Percentiles rank a stretch among this genome's conserved stretches.
phyloP scores from a whole-genome alignment of 495 filamentous ascomycete genomes.

The Neurospora sp. region DNA sequence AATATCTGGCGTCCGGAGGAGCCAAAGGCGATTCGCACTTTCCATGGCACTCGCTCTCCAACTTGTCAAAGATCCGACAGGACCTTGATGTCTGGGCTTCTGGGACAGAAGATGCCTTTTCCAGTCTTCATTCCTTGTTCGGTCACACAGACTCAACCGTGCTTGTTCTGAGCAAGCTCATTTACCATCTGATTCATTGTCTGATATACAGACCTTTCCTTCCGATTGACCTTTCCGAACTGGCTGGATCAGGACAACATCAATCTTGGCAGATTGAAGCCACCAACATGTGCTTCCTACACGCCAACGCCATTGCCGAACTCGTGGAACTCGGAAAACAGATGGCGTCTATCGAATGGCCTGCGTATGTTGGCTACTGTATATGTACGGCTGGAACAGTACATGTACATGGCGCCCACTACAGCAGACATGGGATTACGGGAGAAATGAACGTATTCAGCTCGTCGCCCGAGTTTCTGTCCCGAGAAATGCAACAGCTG shows the following conservation, averaged over 20 bases:
- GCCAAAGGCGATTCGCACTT: slow-evolving; percentile 84
- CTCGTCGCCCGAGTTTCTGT: slow-evolving; percentile 57
- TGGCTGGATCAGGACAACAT: slow-evolving; percentile 69
- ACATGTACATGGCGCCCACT: slow-evolving; percentile 75
- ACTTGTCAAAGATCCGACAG: slow-evolving; percentile 73
- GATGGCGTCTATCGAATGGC: slow-evolving; percentile 63
- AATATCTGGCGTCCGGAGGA: slow-evolving; percentile 73
- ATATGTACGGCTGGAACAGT: slow-evolving; percentile 76
- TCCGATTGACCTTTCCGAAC: slow-evolving; percentile 69
- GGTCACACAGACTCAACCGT: slow-evolving; percentile 67
- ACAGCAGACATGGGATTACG: slow-evolving; percentile 50
- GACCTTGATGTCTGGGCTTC: slow-evolving; percentile 79
- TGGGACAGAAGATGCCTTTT: slow-evolving; percentile 68
- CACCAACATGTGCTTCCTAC: slow-evolving; percentile 75
- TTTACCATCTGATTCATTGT: slow-evolving; percentile 78
- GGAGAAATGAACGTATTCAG: slow-evolving; percentile 44
- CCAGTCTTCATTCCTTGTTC: slow-evolving; percentile 62
- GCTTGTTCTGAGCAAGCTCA: slow-evolving; percentile 68
- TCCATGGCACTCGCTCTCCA: slow-evolving; percentile 78
- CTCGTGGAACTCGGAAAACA: slow-evolving; percentile 66
- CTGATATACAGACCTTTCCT: slow-evolving; percentile 78
- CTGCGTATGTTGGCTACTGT: slow-evolving; percentile 72
- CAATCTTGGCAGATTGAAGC: slow-evolving; percentile 88
- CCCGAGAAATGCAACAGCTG: slow-evolving; percentile 68
- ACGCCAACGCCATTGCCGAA: slow-evolving; percentile 78